Percentiles rank a stretch among this genome's conserved stretches.
Evolutionary conservation across 2,329 filamentous ascomycete species (phyloP).

Genomic region (Penicillium sclerotigenum): DNA sequence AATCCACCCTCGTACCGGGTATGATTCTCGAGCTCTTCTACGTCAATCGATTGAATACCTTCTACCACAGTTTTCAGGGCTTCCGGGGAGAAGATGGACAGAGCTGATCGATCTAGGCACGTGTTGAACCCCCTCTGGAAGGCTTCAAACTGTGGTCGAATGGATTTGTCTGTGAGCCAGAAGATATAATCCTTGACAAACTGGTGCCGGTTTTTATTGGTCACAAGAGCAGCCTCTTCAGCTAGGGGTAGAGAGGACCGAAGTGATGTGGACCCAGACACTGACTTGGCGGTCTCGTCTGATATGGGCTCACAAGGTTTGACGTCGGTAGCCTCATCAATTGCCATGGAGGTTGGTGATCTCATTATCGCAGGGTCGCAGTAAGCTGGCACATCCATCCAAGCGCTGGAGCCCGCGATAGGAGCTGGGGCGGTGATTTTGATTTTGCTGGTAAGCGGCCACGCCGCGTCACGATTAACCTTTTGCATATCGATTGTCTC

Average conservation of each 20-base stretch:
- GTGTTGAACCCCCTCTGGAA: slow-evolving; percentile 78
- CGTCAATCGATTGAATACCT: slow-evolving; percentile 76
- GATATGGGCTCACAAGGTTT: slow-evolving; percentile 3
- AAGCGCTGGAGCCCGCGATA: slow-evolving; percentile 16
- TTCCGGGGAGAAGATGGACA: slow-evolving; percentile 67
- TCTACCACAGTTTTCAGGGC: slow-evolving; percentile 77
- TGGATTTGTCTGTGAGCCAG: slow-evolving; percentile 75
- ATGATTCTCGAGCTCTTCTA: slow-evolving; percentile 66
- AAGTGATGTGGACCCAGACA: slow-evolving; percentile 21
- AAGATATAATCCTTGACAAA: slow-evolving; percentile 83
- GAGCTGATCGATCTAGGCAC: slow-evolving; percentile 67
- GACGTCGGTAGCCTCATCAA: slow-evolving; percentile 19
- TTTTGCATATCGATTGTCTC: slow-evolving; percentile 56
- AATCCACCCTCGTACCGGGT: slow-evolving; percentile 78
- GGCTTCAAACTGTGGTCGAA: slow-evolving; percentile 72
- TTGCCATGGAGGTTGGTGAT: slow-evolving; percentile 24
- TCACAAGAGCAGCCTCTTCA: slow-evolving; percentile 68
- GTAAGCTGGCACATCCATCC: slow-evolving; percentile 24
- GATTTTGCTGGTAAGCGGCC: slow-evolving; percentile 26
- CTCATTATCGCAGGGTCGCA: slow-evolving; percentile 17
- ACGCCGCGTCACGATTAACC: slow-evolving; percentile 35
- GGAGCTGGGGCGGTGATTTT: not conserved
- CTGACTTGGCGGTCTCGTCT: slow-evolving; percentile 23
- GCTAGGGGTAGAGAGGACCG: slow-evolving; percentile 32
- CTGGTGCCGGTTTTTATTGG: slow-evolving; percentile 69